Base-by-base conservation (phyloP, 352 stramenopile species). In the Peronospora belbahrii region DNA sequence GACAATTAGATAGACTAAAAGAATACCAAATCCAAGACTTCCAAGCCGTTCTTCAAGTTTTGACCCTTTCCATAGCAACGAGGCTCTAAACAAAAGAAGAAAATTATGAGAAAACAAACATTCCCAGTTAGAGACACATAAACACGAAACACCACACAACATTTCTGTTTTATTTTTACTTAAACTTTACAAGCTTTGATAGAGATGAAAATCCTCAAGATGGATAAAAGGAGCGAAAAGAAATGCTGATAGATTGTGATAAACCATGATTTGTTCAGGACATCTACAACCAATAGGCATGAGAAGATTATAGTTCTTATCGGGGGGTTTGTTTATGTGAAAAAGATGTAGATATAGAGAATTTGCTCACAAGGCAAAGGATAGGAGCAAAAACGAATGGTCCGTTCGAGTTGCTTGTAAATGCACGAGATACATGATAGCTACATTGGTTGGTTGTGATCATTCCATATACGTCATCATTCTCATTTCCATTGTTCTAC, bases 111-210 rank as follows among this genome's bases (percentile, higher is more conserved):
- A n/a, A n/a, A n/a, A n/a, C n/a, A n/a, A n/a, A n/a, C n/a, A n/a
- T n/a, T n/a, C n/a, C n/a, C n/a, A n/a, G n/a, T n/a, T n/a, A n/a
- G n/a, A n/a, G n/a, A n/a, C n/a, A n/a, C n/a, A n/a, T n/a, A n/a
- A n/a, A n/a, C n/a, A n/a, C n/a, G n/a, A n/a, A n/a, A n/a, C n/a
- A n/a, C n/a, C n/a, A n/a, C n/a, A n/a, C n/a, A n/a, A n/a, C n/a
- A n/a, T n/a, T n/a, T n/a, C n/a, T n/a, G n/a, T n/a, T n/a, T n/a
- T n/a, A n/a, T n/a, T n/a, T n/a, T n/a, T n/a, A n/a, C n/a, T n/a
- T n/a, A n/a, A n/a, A n/a, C n/a, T 48, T 23, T 59, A 86, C 87
- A 95, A 94, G 73, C 94, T 96, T 59, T 95, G 78, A 56, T 94
- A 96, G 9, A 96, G 50, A 54, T 96, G 69, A 41, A 86, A 65